Conservation (phyloP, 2,329 filamentous ascomycete species). For the Aureobasidium sp. region DNA sequence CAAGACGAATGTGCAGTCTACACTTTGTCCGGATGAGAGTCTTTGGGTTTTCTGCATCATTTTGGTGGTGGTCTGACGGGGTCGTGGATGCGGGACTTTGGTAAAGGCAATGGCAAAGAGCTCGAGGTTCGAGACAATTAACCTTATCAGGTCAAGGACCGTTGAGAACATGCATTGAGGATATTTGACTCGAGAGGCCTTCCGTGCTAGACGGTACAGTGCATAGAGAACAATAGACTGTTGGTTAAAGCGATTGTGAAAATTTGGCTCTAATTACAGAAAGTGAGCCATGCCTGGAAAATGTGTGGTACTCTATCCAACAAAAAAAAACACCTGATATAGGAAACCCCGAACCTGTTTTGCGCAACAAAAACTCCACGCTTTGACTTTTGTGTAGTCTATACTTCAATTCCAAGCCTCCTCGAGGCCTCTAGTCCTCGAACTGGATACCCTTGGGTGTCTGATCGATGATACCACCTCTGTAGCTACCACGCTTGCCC, state of each 20-base stretch:
- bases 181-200: neutral
- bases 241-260: neutral
- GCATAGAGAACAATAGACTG: neutral
- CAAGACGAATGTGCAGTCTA: neutral
- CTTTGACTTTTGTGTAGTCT: slow-evolving; percentile 4
- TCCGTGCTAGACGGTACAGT: neutral
- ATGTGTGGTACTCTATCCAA: neutral
- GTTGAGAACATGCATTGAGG: neutral
- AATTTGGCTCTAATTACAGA: neutral
- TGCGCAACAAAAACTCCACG: slow-evolving; percentile 4
- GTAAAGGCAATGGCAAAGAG: neutral
- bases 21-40: neutral
- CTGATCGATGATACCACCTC: slow-evolving; percentile 81
- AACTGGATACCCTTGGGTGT: slow-evolving; percentile 85
- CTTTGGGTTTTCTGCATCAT: neutral
- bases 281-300: slow-evolving; percentile 1
- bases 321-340: slow-evolving; percentile 1
- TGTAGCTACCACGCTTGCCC: slow-evolving; percentile 64
- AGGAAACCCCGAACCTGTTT: neutral
- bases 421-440: slow-evolving; percentile 57
- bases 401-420: neutral
- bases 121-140: neutral
- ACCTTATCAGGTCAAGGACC: neutral
- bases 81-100: neutral
- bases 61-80: neutral